Conservation (phyloP, 495 filamentous ascomycete species). For the Neurospora sp. region DNA sequence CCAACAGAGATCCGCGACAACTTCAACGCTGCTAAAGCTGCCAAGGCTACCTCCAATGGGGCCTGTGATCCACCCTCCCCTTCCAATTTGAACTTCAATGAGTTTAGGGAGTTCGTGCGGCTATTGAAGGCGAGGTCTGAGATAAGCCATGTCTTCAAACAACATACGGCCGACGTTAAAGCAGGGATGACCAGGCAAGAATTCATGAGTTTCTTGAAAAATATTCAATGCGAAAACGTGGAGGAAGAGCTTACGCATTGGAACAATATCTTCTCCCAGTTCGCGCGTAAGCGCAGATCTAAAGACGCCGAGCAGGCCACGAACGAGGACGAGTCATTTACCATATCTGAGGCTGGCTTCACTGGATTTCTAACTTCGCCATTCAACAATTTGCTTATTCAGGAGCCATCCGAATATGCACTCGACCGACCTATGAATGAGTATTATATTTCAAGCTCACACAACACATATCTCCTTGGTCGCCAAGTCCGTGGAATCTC, state of each 20-base stretch:
- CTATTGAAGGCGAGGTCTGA: conserved; percentile 78
- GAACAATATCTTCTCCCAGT: conserved; percentile 64
- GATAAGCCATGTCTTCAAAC: conserved; percentile 58
- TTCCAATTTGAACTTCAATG: conserved; percentile 57
- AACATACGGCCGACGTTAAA: conserved; percentile 38
- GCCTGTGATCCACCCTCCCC: conserved; percentile 22
- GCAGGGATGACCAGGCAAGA: conserved; percentile 57
- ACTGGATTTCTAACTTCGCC: conserved; percentile 66
- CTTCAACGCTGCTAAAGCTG: conserved; percentile 63
- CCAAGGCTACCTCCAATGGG: conserved; percentile 4
- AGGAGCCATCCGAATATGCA: conserved; percentile 42
- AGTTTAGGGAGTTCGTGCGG: conserved; percentile 74
- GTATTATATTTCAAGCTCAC: conserved; percentile 96
- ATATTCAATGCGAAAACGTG: conserved; percentile 67
- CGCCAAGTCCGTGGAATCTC: conserved; percentile 82
- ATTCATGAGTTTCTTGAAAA: conserved; percentile 66
- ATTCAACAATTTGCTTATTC: conserved; percentile 54
- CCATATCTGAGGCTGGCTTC: conserved; percentile 68
- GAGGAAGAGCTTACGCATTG: conserved; percentile 54
- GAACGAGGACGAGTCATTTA: conserved; percentile 31
- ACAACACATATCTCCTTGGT: conserved; percentile 93
- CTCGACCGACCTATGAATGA: conserved; percentile 86
- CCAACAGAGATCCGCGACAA: conserved; percentile 61
- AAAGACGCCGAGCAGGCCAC: conserved; percentile 35
- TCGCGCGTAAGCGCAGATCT: conserved; percentile 52